Conservation (phyloP, 1,284 basidiomycete species). For the Moesziomyces globuligerus region DNA sequence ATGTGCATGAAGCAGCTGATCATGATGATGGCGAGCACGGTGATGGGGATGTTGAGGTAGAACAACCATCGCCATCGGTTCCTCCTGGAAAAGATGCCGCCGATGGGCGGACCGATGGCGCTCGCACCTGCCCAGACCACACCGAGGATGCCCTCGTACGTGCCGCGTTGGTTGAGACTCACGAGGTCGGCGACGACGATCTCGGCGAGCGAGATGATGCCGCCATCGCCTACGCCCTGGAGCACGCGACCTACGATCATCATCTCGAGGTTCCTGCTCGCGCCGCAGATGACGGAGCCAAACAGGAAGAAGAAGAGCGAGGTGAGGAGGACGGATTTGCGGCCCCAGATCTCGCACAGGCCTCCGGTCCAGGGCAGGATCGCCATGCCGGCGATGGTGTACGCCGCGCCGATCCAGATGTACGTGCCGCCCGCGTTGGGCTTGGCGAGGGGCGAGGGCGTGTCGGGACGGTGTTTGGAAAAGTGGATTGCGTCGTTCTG, state of each 20-base stretch:
- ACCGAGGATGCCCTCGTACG: constrained; percentile 54
- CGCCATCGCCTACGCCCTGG: constrained; percentile 45
- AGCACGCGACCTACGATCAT: constrained; percentile 39
- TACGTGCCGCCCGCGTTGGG: constrained; percentile 18
- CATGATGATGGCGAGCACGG: constrained; percentile 32
- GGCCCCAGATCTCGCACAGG: constrained; percentile 42
- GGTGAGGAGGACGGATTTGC: constrained; percentile 31
- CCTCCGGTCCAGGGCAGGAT: constrained; percentile 39
- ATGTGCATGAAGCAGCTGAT: constrained; percentile 46
- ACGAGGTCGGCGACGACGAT: constrained; percentile 52
- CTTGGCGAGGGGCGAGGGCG: not conserved
- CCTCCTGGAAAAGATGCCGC: constrained; percentile 35
- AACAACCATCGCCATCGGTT: constrained; percentile 50
- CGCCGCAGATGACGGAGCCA: constrained; percentile 29
- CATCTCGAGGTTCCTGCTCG: constrained; percentile 20
- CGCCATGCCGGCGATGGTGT: constrained; percentile 38
- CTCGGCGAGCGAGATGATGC: constrained; percentile 44
- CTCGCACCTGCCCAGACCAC: constrained; percentile 45
- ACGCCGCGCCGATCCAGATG: constrained; percentile 49
- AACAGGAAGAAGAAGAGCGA: constrained; percentile 35
- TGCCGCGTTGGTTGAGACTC: constrained; percentile 31
- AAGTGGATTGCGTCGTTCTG: constrained; percentile 29
- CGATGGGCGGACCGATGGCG: constrained; percentile 50
- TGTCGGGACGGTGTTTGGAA: constrained; percentile 6
- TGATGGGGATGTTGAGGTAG: constrained; percentile 50